These are phyloP conservation scores for Colletotrichum tropicicola DNA, from an alignment of 2,329 filamentous ascomycete species.

Conservation along the genomic window DNA sequence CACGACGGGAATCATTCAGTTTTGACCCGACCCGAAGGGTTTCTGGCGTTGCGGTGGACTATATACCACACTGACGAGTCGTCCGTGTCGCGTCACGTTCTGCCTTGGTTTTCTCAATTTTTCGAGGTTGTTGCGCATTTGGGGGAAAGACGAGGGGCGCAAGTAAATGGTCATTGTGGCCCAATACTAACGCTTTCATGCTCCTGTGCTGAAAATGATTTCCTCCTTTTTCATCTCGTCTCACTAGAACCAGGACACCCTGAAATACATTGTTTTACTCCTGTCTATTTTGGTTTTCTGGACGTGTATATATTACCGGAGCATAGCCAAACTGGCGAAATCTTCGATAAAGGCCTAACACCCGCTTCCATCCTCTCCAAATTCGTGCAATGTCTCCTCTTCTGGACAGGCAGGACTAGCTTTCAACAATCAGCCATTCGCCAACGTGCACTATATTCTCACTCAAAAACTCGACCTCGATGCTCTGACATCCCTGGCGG, in stretches of 20 bases:
- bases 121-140: no score
- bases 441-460: conserved; percentile 55
- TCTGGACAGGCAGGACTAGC: background rate
- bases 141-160: no score
- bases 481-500: conserved; percentile 47
- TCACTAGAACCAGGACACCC: no score
- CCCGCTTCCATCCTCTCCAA: background rate
- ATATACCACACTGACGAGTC: conserved; percentile 31
- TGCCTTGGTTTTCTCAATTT: conserved; percentile 6
- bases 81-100: conserved; percentile 22
- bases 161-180: no score
- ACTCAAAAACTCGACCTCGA: conserved; percentile 63
- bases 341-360: no score
- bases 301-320: no score
- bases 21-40: conserved; percentile 12
- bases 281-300: no score
- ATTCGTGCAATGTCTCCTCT: background rate
- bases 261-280: no score
- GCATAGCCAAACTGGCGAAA: no score
- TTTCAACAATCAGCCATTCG: conserved; percentile 48
- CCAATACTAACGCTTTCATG: no score
- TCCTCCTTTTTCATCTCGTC: no score
- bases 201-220: no score
- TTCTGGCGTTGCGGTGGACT: conserved; percentile 29
- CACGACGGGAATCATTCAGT: conserved; percentile 19